Evolutionary conservation across 257 asterid species (phyloP), one percentile per base, ranked within the genome.

Genomic region (Solanum pennellii): DNA sequence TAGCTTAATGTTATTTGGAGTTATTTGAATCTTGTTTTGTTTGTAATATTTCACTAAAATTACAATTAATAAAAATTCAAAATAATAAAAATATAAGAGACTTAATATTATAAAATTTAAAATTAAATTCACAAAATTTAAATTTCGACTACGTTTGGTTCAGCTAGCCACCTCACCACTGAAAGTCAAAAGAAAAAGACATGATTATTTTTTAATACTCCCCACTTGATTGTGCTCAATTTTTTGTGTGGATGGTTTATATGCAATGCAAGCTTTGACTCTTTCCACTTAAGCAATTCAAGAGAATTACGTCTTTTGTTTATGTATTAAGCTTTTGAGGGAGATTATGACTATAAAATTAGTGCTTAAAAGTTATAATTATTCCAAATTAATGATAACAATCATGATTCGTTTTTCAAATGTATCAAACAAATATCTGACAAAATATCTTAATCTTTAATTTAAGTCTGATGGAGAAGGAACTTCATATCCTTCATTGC

Each of bases 231-330:
- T 74, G 52, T 87, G 87, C 76, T 89, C 85, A 21, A 60, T 49
- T 27, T 74, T 52, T 87, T 83, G 35, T 85, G 75, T 93, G 91
- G 89, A 92, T 89, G 93, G 94, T 59, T 92, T 86, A 73, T 66
- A 87, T 90, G 91, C 89, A 88, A 87, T 90, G 91, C 89, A 88
- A 87, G 86, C 89, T 89, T 87, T 82, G 82, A 66, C 83, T 88
- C 69, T 88, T 88, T 89, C 89, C 86, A 87, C 89, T 87, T 89
- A 79, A 89, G 89, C 88, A 86, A 85, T 87, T 87, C 89, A 88
- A 89, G 91, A 88, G 89, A 88, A 86, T 44, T 88, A 86, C 91
- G 87, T 85, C 90, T 92, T 87, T 86, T 86, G 87, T 39, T 85
- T 86, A 41, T 87, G 65, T 29, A 82, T 35, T 83, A 23, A 52